These are phyloP conservation scores for Fusarium guadeloupense DNA, from an alignment of 2,329 filamentous ascomycete genomes.

Conservation along the genomic window DNA sequence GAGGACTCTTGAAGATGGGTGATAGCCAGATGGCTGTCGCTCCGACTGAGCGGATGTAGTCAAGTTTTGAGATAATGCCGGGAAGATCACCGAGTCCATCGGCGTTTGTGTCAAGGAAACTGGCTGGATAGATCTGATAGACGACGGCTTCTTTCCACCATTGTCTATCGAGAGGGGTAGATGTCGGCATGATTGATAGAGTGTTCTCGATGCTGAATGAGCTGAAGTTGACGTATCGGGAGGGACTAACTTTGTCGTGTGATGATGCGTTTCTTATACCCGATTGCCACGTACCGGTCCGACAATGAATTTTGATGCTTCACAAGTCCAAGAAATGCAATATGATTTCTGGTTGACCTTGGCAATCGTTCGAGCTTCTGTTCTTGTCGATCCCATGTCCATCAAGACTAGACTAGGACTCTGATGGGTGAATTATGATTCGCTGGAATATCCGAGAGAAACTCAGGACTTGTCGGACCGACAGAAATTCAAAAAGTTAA, in stretches of 20 bases:
- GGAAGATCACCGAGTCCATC: conserved; percentile 39
- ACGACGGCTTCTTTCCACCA: conserved; percentile 38
- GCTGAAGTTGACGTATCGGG: background rate
- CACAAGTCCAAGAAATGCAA: too few relatives aligned
- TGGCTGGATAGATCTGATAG: conserved; percentile 51
- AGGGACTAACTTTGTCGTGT: background rate
- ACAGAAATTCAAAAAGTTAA: background rate
- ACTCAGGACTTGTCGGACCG: conserved; percentile 2
- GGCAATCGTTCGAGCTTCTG: background rate
- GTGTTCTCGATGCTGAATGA: background rate
- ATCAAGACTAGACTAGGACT: background rate
- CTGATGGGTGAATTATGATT: conserved; percentile 28
- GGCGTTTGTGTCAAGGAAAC: conserved; percentile 35
- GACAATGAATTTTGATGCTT: background rate
- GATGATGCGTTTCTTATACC: conserved; percentile 1
- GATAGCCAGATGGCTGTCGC: conserved; percentile 38
- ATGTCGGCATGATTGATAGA: conserved; percentile 2
- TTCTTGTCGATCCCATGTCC: background rate
- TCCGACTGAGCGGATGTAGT: conserved; percentile 41
- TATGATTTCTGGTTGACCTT: background rate
- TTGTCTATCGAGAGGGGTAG: conserved; percentile 9
- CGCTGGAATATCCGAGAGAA: background rate
- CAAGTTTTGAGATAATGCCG: conserved; percentile 41
- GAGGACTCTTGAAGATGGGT: conserved; percentile 52
- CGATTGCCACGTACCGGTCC: background rate